Evolutionary conservation across 2,329 filamentous ascomycete genomes (phyloP).

Genomic region (Amphichorda felina): DNA sequence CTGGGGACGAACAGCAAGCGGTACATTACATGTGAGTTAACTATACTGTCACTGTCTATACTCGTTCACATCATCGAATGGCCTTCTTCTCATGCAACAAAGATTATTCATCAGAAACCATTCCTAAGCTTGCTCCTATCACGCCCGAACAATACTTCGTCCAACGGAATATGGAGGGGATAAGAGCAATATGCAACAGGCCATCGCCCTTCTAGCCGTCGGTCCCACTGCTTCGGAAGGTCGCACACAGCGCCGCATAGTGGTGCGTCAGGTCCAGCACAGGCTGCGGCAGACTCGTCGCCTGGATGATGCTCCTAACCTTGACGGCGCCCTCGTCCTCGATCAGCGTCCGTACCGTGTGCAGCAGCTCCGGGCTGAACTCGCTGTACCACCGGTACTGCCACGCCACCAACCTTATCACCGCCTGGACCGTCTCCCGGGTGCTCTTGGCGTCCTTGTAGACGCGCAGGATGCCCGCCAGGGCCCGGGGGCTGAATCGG

Average conservation of each 20-base stretch:
- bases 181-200: too few species aligned
- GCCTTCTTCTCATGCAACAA: too few species aligned
- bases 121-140: too few species aligned
- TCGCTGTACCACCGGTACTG: slow-evolving; percentile 99
- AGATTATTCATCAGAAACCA: too few species aligned
- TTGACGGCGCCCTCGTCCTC: slow-evolving; percentile 97
- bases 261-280: slow-evolving; percentile 93
- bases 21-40: too few species aligned
- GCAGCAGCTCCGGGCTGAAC: slow-evolving; percentile 87
- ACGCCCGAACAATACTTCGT: too few species aligned
- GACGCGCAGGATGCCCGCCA: slow-evolving; percentile 70
- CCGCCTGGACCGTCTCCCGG: slow-evolving; percentile 67
- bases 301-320: slow-evolving; percentile 92
- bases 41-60: too few species aligned
- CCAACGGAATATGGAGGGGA: too few species aligned
- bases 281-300: slow-evolving; percentile 83
- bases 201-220: slow-evolving; percentile 59
- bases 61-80: too few species aligned
- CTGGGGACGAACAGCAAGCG: too few species aligned
- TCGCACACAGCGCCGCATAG: slow-evolving; percentile 88
- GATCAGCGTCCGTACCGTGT: slow-evolving; percentile 81
- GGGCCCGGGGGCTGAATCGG: slow-evolving; percentile 86
- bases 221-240: slow-evolving; percentile 87
- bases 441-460: slow-evolving; percentile 72
- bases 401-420: slow-evolving; percentile 91